Percentiles rank a stretch among this genome's conserved stretches.
phyloP scores from a whole-genome alignment of 2,329 filamentous ascomycete species.

The Pyrenophora graminea region DNA sequence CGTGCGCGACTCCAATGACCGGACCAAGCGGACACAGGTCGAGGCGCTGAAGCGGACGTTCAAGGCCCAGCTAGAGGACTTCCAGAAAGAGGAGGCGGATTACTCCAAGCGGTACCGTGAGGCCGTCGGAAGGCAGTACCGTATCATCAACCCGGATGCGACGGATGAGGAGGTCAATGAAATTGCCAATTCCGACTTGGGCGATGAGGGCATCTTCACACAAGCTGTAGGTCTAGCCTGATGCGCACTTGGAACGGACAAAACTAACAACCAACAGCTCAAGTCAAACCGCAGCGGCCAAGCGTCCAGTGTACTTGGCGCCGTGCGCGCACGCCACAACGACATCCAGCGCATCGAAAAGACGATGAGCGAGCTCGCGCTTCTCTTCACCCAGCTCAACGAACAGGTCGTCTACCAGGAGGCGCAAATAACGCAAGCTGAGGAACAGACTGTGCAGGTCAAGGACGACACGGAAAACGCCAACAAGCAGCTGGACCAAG shows the following conservation, averaged over 20 bases:
- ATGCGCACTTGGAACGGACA: neutral
- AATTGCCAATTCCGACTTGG: conserved; percentile 72
- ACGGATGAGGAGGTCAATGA: conserved; percentile 71
- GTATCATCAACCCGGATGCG: conserved; percentile 82
- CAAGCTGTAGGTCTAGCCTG: conserved; percentile 65
- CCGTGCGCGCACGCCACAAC: conserved; percentile 80
- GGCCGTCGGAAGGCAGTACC: conserved; percentile 78
- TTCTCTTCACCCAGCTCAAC: conserved; percentile 75
- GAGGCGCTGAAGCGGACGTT: conserved; percentile 72
- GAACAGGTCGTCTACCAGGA: conserved; percentile 76
- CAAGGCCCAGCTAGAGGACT: conserved; percentile 70
- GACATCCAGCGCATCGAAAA: conserved; percentile 81
- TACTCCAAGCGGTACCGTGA: conserved; percentile 75
- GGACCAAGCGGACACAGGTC: conserved; percentile 71
- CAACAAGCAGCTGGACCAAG: conserved; percentile 70
- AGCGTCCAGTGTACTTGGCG: conserved; percentile 73
- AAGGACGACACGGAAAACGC: conserved; percentile 69
- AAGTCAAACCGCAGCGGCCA: conserved; percentile 75
- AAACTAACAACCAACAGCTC: conserved; percentile 57
- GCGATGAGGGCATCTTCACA: conserved; percentile 80
- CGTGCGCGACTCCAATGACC: conserved; percentile 65
- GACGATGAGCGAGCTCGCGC: conserved; percentile 70
- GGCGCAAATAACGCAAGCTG: conserved; percentile 62
- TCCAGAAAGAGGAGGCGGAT: conserved; percentile 70
- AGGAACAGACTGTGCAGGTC: conserved; percentile 68